Base-by-base conservation (phyloP, 805 yeast genomes). In the Saccharomycodes ludwigii region DNA sequence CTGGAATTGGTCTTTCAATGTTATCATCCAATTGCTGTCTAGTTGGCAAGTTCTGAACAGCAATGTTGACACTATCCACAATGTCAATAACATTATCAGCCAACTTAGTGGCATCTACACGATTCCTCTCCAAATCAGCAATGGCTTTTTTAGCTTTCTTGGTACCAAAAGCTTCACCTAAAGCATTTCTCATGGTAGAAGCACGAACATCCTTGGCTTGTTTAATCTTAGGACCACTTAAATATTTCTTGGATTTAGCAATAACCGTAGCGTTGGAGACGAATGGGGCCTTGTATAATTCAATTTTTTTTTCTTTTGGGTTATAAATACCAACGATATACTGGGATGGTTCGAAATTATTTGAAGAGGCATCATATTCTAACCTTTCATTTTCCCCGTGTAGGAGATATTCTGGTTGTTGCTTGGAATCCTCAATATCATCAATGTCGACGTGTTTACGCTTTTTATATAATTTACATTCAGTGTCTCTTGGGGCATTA, bases 91-190 rank as follows among this genome's bases (percentile, higher is more conserved):
- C 91, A 31, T 75, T 63, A 37, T 68, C 78, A 34, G 70, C 79
- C 42, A 91, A 68, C 54, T 75, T 71, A 32, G 73, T 93, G 2
- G 95, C 69, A 52, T 91, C 96, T 48, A 91, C 76, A 46, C 80
- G 68, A 59, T 91, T 91, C 54, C 79, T 73, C 47, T 77, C 91
- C 46, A 74, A 58, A 51, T 78, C 88, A 31, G 71, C 61, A 47
- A 91, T 80, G 21, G 94, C 94, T 45, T 83, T 79, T 62, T 84
- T 88, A 40, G 96, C 96, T 61, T 76, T 86, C 61, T 82, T 86
- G 36, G 98, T 88, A 67, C 98, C 98, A 46, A 91, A 91, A 3
- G 91, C 93, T 58, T 84, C 88, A 49, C 98, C 98, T 49, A 91
- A 67, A 2, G 83, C 79, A 35, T 72, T 81, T 53, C 96, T 71